Conservation (phyloP, 306 rosid genomes). For the Quercus gilva region DNA sequence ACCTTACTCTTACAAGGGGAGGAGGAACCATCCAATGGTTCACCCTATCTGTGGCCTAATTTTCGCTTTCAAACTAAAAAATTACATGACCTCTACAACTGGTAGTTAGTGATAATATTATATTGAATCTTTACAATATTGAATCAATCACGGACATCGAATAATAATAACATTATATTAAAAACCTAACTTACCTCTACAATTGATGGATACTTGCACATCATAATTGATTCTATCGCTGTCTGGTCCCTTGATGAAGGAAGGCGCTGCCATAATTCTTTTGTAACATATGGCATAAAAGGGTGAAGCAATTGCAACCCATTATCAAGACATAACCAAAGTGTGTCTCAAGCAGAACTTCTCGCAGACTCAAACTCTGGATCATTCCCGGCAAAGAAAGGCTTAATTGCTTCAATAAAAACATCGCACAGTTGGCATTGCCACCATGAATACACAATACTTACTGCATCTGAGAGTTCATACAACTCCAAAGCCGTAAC, state of each 20-base stretch:
- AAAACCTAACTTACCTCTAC: slow-evolving; percentile 60
- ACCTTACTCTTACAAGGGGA: no score
- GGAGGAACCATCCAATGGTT: background rate
- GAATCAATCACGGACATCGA: no score
- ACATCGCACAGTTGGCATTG: slow-evolving; percentile 95
- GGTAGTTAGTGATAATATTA: background rate
- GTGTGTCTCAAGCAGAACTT: slow-evolving; percentile 64
- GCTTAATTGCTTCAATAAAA: slow-evolving; percentile 88
- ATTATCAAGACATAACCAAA: slow-evolving; percentile 90
- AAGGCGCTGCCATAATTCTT: slow-evolving; percentile 97
- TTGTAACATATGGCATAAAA: slow-evolving; percentile 92
- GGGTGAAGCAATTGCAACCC: slow-evolving; percentile 96
- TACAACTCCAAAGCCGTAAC: background rate
- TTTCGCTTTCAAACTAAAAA: background rate
- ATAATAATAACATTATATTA: background rate
- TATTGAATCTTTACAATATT: no score
- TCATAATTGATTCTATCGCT: slow-evolving; percentile 75
- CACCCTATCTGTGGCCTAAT: background rate
- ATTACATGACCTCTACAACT: background rate
- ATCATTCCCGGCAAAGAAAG: slow-evolving; percentile 50
- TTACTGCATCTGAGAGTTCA: slow-evolving; percentile 80
- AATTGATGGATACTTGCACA: slow-evolving; percentile 61
- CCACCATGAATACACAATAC: slow-evolving; percentile 88
- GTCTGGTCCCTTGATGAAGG: slow-evolving; percentile 59
- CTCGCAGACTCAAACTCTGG: slow-evolving; percentile 54